Percentiles rank a stretch among this genome's conserved stretches.
phyloP scores from a whole-genome alignment of 2,329 filamentous ascomycete species.

The Alternaria burnsii region DNA sequence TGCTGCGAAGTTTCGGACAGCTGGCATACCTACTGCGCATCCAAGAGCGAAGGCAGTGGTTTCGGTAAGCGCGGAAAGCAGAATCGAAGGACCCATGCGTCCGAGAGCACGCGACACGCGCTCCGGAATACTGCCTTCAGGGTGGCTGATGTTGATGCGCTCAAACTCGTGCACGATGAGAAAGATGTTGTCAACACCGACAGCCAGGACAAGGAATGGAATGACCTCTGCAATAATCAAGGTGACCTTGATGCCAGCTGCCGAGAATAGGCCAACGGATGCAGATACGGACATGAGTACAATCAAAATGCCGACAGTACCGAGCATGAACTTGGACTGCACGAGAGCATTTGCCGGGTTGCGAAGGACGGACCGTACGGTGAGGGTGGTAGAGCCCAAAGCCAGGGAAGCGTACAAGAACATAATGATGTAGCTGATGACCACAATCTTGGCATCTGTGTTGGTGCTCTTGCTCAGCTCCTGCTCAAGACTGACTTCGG shows the following conservation, averaged over 20 bases:
- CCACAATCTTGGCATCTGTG: constrained; percentile 95
- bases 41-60: constrained; percentile 93
- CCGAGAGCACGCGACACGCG: constrained; percentile 88
- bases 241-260: constrained; percentile 89
- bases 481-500: constrained; percentile 92
- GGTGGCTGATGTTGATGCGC: constrained; percentile 88
- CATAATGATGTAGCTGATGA: constrained; percentile 98
- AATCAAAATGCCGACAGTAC: constrained; percentile 92
- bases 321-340: constrained; percentile 95
- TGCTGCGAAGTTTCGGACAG: constrained; percentile 94
- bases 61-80: constrained; percentile 93
- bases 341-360: constrained; percentile 88
- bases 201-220: constrained; percentile 93
- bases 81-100: constrained; percentile 94
- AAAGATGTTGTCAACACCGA: constrained; percentile 99
- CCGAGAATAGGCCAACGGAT: constrained; percentile 94
- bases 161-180: constrained; percentile 98
- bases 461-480: constrained; percentile 98
- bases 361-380: constrained; percentile 76
- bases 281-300: constrained; percentile 97
- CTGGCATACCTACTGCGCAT: constrained; percentile 95
- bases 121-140: constrained; percentile 86
- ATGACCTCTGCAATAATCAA: constrained; percentile 99
- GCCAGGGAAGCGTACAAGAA: constrained; percentile 96
- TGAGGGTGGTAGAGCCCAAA: constrained; percentile 85